Evolutionary conservation across 768 basidiomycete genomes (phyloP), one percentile per base, ranked within the genome.

Genomic region (Rhodosporidiobolus odoratus): DNA sequence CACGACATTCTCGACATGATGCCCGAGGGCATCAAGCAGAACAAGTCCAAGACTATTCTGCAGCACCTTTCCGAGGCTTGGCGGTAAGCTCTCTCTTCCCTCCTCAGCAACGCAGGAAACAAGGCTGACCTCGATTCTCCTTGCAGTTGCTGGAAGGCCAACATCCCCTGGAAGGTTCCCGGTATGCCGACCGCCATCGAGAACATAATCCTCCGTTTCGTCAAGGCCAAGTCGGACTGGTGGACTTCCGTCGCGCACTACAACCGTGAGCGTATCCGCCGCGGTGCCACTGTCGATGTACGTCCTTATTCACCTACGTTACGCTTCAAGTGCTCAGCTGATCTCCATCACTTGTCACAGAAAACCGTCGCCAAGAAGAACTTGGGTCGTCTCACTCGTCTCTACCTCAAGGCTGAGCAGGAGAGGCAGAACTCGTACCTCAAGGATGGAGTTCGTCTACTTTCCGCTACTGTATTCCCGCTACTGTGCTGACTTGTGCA

Each of bases 1-100:
- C 95, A 97, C 82, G 95, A 99, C 80, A 98, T 99, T 76, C 83
- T 99, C 75, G 95, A 98, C 83, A 97, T 98, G 95, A 97, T 98
- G 95, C 96, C 96, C 12, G 96, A 98, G 80, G 92, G 91, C 3
- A 94, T 98, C 83, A 94, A 94, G 81, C 92, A 94, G 81, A 99
- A 98, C 82, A 98, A 99, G 83, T 88, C 93, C n/a, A 99, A 99
- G 84, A 98, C 96, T 17, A 98, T 99, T 74, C 78, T 99, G 78
- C 96, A 99, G 79, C 96, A 98, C 79, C 82, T 98, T 75, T 96
- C 94, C 5, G 96, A 98, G 79, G 96, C 95, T 16, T 98, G 96
- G 96, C 85, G 95, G 76, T 97, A 94, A 81, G 92, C 48, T 17
- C n/a, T 56, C 21, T 17, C 32, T 25, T 32, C 23, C 15, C n/a